Base-by-base conservation (phyloP, 2,329 filamentous ascomycete genomes). In the Dryadomyces sulphureus region DNA sequence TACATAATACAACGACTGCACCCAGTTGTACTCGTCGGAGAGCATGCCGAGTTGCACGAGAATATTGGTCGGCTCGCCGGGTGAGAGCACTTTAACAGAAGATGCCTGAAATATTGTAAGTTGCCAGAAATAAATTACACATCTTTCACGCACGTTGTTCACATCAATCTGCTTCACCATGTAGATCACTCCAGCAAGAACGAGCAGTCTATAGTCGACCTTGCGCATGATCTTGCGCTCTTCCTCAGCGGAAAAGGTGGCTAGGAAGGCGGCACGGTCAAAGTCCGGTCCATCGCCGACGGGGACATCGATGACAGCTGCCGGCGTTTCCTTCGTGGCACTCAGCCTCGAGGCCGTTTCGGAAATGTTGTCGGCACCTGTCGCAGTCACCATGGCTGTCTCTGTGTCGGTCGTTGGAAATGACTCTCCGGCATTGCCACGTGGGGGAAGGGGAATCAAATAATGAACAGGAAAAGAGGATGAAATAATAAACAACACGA, bases 1-100 rank as follows among this genome's bases (percentile, higher is more conserved):
- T 24, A 48, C 47, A 45, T 45, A 47, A 25, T 50, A 50, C 8
- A 45, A 7, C 3, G 49, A 48, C 36, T 46, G 45, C 25, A 50
- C 46, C 49, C 49, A 50, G 43, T 50, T 50, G 46, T 50, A 50
- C 38, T 50, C n/a, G 27, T 50, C 25, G 8, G 40, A 20, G 17
- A 43, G 46, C 49, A 50, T 50, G 19, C 30, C 19, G 16, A 50
- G 43, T 35, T 50, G 45, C 6, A 42, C 24, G 4, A 48, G 30
- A 12, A 50, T 48, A 22, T 50, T 50, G 24, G 41, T 50, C 12
- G 46, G 46, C 44, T 50, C 12, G 5, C 38, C 41, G 19, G 39
- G 34, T 19, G 42, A 42, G 5, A 50, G 43, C 6, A 48, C 46
- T 21, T 50, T 50, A 30, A 50, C 43, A 7, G 45, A 44, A 9